Evolutionary conservation across 2,329 filamentous ascomycete genomes (phyloP).

Genomic region (Westerdykella ornata): DNA sequence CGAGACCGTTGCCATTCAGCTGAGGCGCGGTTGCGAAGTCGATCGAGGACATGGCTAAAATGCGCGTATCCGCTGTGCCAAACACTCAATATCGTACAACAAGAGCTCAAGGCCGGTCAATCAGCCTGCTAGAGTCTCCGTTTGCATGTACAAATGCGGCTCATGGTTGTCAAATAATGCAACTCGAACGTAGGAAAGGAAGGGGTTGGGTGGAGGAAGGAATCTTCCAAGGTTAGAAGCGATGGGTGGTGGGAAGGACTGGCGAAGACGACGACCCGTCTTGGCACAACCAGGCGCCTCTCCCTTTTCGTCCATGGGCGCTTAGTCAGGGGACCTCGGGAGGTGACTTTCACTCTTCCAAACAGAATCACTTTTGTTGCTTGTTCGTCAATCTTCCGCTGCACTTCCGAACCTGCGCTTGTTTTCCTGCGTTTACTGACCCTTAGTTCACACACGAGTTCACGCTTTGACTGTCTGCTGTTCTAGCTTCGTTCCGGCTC

Average conservation of each 20-base stretch:
- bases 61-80: not conserved
- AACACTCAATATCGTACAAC: conserved; percentile 5
- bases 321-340: not conserved
- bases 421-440: not conserved
- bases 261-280: not conserved
- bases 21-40: conserved; percentile 17
- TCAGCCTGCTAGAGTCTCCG: conserved; percentile 11
- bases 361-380: too few relatives aligned
- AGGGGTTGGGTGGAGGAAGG: conserved; percentile 11
- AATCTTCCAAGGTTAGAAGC: not conserved
- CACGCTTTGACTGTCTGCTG: not conserved
- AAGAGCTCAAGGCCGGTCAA: conserved; percentile 11
- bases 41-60: conserved; percentile 26
- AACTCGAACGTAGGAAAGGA: conserved; percentile 12
- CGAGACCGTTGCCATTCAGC: conserved; percentile 31
- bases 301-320: not conserved
- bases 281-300: not conserved
- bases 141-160: conserved; percentile 23
- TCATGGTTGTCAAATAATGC: conserved; percentile 12
- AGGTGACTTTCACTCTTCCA: too few relatives aligned
- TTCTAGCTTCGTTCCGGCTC: too few relatives aligned
- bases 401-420: not conserved
- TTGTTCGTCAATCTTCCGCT: too few relatives aligned
- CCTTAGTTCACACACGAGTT: not conserved
- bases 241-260: not conserved